Evolutionary conservation across 768 basidiomycete species (phyloP), one percentile per base, ranked within the genome.

Genomic region (Tubosaeta brunneosetosa): DNA sequence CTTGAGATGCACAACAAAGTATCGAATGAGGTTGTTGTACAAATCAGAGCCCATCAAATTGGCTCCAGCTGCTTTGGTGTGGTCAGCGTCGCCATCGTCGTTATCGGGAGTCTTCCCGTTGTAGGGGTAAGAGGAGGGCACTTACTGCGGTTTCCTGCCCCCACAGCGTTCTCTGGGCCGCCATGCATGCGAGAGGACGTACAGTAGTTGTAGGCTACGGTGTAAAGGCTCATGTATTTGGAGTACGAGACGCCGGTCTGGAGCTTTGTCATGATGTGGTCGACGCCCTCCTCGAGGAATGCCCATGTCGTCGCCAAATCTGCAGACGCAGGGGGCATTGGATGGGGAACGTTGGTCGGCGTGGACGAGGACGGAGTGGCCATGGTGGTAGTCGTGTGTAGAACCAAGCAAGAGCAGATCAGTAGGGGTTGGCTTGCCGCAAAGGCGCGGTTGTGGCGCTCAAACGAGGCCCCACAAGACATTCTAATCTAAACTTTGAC

Each of bases 131-230:
- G 41, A 29, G 46, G 32, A 50, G 14, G 48, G 12, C 22, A 78
- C 85, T 73, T 64, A 89, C 87, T 83, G 65, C 86, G 78, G 60
- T 68, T 73, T 4, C 74, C 71, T 16, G 71, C 53, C 10, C 70
- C 66, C 3, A 68, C 60, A 22, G 50, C 27, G n/a, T 63, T 62
- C 25, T 74, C 71, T 17, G 74, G 71, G 22, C 65, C 72, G 44
- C 77, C 76, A 62, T 80, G 81, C 84, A 86, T 87, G 69, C 85
- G 86, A 3, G 88, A 88, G 27, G 88, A 88, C 26, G 91, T 97
- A 66, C 97, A 99, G 69, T 95, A 98, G 75, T 98, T 97, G 78
- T 99, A 98, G 9, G 91, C 89, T 48, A 93, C 91, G 22, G 94
- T 95, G 72, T 97, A 93, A 54, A 84, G 76, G 57, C 69, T 79